phyloP scores from a whole-genome alignment of 2,329 filamentous ascomycete species.

The Stachybotrys elegans region DNA sequence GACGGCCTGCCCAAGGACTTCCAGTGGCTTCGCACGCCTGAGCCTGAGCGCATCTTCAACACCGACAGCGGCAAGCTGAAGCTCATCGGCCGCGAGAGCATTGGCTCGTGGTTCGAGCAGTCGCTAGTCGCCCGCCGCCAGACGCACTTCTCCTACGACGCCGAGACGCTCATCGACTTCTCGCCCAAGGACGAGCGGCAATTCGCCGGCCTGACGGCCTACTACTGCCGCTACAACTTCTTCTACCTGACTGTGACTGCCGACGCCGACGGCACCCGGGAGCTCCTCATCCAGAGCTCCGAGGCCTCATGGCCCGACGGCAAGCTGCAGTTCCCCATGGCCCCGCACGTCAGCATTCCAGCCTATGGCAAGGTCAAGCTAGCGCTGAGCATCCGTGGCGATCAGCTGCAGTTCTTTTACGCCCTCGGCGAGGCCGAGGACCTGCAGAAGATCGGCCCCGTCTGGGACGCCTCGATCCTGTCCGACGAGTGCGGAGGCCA shows the following conservation, averaged over 20 bases:
- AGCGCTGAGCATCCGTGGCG: slow-evolving; percentile 45
- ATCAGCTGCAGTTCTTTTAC: slow-evolving; percentile 51
- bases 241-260: slow-evolving; percentile 59
- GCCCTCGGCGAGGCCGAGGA: slow-evolving; percentile 34
- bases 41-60: slow-evolving; percentile 47
- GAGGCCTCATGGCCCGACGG: slow-evolving; percentile 52
- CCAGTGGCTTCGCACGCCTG: slow-evolving; percentile 53
- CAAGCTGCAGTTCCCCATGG: slow-evolving; percentile 36
- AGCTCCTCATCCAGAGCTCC: slow-evolving; percentile 52
- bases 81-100: slow-evolving; percentile 44
- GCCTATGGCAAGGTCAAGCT: slow-evolving; percentile 50
- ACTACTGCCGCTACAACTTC: slow-evolving; percentile 62
- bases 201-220: slow-evolving; percentile 56
- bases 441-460: slow-evolving; percentile 45
- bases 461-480: slow-evolving; percentile 54
- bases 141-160: slow-evolving; percentile 56
- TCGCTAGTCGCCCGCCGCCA: slow-evolving; percentile 50
- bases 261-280: slow-evolving; percentile 48
- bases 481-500: slow-evolving; percentile 61
- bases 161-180: slow-evolving; percentile 51
- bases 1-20: slow-evolving; percentile 44
- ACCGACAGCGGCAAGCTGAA: slow-evolving; percentile 34
- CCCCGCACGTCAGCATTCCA: slow-evolving; percentile 42
- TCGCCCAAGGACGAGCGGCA: slow-evolving; percentile 52
- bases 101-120: slow-evolving; percentile 57